phyloP scores from a whole-genome alignment of 768 basidiomycete species.

The Rhodotorula graminis region DNA sequence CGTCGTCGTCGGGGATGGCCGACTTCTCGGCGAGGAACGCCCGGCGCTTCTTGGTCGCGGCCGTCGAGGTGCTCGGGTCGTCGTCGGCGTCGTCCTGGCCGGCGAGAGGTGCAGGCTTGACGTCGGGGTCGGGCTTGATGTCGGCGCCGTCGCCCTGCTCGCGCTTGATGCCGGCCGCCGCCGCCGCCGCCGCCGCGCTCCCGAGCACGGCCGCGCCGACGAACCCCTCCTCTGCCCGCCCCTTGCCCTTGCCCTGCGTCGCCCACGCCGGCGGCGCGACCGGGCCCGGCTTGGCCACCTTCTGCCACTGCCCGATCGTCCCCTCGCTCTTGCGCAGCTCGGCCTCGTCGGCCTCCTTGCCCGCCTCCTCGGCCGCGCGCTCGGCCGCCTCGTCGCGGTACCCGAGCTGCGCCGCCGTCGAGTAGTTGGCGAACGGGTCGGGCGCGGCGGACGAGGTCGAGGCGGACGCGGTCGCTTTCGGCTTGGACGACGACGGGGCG shows the following conservation, averaged over 20 bases:
- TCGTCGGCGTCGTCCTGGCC: too few relatives aligned
- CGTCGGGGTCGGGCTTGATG: not conserved
- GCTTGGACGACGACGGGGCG: constrained; percentile 44
- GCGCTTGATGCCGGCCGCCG: not conserved
- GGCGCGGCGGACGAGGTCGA: not conserved
- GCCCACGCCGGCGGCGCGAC: not conserved
- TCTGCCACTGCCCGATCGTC: constrained; percentile 32
- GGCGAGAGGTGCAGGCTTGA: too few relatives aligned
- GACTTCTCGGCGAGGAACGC: constrained; percentile 23
- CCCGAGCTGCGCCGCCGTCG: constrained; percentile 78
- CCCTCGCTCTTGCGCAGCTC: constrained; percentile 47
- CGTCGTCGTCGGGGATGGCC: not conserved
- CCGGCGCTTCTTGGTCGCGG: not conserved
- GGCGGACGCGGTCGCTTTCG: constrained; percentile 28
- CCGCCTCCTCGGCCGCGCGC: constrained; percentile 51
- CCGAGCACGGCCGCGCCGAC: not conserved
- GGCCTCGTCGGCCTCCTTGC: constrained; percentile 49
- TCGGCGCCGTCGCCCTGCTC: not conserved
- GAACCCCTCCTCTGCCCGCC: not conserved
- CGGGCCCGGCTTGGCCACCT: constrained; percentile 15
- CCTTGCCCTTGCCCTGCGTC: not conserved
- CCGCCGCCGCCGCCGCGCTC: too few relatives aligned
- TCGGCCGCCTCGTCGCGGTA: constrained; percentile 72
- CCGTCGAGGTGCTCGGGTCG: not conserved
- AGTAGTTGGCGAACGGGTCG: constrained; percentile 67